phyloP scores from a whole-genome alignment of 2,329 filamentous ascomycete genomes.

The Aspergillus carbonarius region DNA sequence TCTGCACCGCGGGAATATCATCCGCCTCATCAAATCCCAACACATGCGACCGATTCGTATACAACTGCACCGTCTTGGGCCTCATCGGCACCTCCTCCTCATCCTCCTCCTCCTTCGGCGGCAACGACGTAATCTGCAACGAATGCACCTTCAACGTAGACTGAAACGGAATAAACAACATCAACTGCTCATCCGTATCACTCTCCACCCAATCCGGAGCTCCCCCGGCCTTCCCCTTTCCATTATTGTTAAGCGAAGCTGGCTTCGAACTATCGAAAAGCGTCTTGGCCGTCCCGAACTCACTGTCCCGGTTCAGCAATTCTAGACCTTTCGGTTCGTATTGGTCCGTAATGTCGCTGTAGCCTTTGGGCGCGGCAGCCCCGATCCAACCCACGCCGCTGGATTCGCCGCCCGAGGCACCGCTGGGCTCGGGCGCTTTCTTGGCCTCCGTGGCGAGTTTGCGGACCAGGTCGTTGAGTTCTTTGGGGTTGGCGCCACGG shows the following conservation, averaged over 20 bases:
- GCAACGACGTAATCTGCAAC: constrained; percentile 78
- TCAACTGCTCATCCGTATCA: constrained; percentile 93
- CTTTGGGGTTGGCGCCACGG: constrained; percentile 69
- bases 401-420: constrained; percentile 44
- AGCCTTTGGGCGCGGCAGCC: constrained; percentile 72
- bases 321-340: constrained; percentile 79
- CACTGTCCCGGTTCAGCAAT: constrained; percentile 80
- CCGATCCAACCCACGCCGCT: constrained; percentile 64
- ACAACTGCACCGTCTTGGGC: constrained; percentile 80
- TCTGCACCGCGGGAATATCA: constrained; percentile 76
- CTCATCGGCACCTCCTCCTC: constrained; percentile 76
- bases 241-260: constrained; percentile 51
- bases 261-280: constrained; percentile 73
- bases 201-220: constrained; percentile 88
- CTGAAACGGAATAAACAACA: constrained; percentile 89
- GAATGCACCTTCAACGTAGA: constrained; percentile 87
- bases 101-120: constrained; percentile 55
- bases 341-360: constrained; percentile 77
- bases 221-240: constrained; percentile 51
- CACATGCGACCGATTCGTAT: constrained; percentile 83
- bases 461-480: constrained; percentile 69
- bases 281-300: constrained; percentile 68
- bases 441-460: constrained; percentile 67
- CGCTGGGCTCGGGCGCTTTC: constrained; percentile 40
- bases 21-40: constrained; percentile 95